These are phyloP conservation scores for Agastache rugosa DNA, from an alignment of 257 asterid species.

Conservation along the genomic window DNA sequence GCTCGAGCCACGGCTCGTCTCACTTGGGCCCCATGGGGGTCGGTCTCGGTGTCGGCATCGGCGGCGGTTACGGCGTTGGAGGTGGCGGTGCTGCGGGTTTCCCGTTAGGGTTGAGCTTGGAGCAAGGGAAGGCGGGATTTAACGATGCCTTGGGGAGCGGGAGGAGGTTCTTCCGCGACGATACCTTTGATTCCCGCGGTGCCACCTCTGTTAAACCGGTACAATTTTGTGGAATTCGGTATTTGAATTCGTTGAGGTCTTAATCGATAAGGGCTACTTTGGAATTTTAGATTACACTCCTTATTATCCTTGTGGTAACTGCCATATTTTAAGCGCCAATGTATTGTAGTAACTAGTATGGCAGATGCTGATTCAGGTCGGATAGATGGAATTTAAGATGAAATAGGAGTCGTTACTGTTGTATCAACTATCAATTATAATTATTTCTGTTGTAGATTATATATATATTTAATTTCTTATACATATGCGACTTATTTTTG, in stretches of 20 bases:
- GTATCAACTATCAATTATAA: neutral
- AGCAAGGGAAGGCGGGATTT: slow-evolving; percentile 77
- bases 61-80: slow-evolving; percentile 49
- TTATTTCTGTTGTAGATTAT: neutral
- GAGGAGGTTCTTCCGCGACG: slow-evolving; percentile 65
- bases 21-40: slow-evolving; percentile 62
- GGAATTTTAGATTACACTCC: neutral
- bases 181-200: slow-evolving; percentile 62
- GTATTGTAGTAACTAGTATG: neutral
- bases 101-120: slow-evolving; percentile 94
- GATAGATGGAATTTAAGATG: neutral
- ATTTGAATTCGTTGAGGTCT: neutral
- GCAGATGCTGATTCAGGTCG: neutral
- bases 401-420: neutral
- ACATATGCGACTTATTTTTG: neutral
- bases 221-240: slow-evolving; percentile 7
- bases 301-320: neutral
- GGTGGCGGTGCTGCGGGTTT: slow-evolving; percentile 63
- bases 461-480: neutral
- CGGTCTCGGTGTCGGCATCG: slow-evolving; percentile 59
- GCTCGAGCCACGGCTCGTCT: slow-evolving; percentile 65
- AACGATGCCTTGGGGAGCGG: slow-evolving; percentile 67
- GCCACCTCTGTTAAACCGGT: slow-evolving; percentile 69
- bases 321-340: slow-evolving; percentile 6
- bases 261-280: slow-evolving; percentile 22